phyloP scores from a whole-genome alignment of 1,284 basidiomycete species.

The Rhodofomes roseus region DNA sequence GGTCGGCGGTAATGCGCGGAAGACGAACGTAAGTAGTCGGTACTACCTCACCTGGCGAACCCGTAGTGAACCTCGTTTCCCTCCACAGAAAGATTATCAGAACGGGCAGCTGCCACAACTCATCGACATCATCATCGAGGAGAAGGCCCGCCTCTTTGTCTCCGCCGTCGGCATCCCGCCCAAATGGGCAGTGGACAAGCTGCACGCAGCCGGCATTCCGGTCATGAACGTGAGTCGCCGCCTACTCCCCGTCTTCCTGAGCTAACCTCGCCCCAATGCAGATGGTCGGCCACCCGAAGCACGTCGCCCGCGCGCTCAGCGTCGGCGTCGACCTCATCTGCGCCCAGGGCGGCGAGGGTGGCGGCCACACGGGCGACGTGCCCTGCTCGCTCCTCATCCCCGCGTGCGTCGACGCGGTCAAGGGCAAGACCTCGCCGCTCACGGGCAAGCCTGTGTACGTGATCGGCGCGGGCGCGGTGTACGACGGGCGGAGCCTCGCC shows the following conservation, averaged over 20 bases:
- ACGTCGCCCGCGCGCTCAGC: constrained; percentile 76
- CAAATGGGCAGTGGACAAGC: constrained; percentile 67
- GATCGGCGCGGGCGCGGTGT: constrained; percentile 83
- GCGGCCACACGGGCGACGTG: constrained; percentile 78
- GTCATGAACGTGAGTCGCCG: constrained; percentile 68
- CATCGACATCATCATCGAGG: constrained; percentile 84
- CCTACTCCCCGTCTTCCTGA: not conserved
- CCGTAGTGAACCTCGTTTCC: not conserved
- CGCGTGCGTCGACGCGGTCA: constrained; percentile 81
- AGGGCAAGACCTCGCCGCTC: constrained; percentile 69
- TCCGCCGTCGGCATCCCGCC: constrained; percentile 86
- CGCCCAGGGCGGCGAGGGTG: constrained; percentile 85
- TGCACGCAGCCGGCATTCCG: constrained; percentile 78
- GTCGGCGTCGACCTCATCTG: constrained; percentile 86
- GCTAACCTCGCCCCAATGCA: constrained; percentile 16
- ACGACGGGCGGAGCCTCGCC: constrained; percentile 82
- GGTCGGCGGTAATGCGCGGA: constrained; percentile 76
- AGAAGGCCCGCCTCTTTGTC: constrained; percentile 80
- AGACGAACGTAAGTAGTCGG: constrained; percentile 69
- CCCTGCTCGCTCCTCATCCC: constrained; percentile 76
- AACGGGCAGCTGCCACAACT: constrained; percentile 78
- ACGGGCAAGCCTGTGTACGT: constrained; percentile 81
- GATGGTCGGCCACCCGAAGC: constrained; percentile 91
- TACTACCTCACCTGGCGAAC: not conserved
- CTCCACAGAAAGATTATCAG: constrained; percentile 68